These are phyloP conservation scores for Colletotrichum siamense DNA, from an alignment of 2,329 filamentous ascomycete species.

Conservation along the genomic window DNA sequence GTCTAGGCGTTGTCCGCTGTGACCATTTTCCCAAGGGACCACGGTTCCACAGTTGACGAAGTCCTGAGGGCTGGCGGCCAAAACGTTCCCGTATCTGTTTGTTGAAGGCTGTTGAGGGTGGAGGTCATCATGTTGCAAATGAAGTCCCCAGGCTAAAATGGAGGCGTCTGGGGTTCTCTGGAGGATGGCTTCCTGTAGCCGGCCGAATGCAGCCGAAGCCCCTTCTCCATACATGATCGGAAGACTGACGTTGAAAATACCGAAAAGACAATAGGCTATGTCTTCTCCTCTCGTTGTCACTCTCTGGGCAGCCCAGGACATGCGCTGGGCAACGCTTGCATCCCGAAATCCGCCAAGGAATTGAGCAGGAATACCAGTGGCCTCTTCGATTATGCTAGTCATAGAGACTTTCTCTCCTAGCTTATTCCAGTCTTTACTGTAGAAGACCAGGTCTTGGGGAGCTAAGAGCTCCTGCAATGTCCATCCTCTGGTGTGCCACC, in stretches of 20 bases:
- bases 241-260: not conserved
- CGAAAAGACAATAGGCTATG: not conserved
- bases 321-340: not conserved
- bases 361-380: not conserved
- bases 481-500: not conserved
- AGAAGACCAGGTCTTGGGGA: not conserved
- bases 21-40: not conserved
- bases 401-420: not conserved
- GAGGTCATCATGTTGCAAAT: not conserved
- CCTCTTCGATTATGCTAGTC: not conserved
- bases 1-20: not conserved
- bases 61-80: not conserved
- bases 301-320: not conserved
- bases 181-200: not conserved
- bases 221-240: not conserved
- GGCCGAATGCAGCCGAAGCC: not conserved
- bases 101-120: rapidly evolving
- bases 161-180: not conserved
- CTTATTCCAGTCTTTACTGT: not conserved
- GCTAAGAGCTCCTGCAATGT: not conserved
- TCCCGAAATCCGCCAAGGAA: not conserved
- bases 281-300: not conserved
- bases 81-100: not conserved
- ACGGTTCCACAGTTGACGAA: not conserved
- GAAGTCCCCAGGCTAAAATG: not conserved